Evolutionary conservation across 2,329 filamentous ascomycete genomes (phyloP).

Genomic region (Trichocomaceae sp.): DNA sequence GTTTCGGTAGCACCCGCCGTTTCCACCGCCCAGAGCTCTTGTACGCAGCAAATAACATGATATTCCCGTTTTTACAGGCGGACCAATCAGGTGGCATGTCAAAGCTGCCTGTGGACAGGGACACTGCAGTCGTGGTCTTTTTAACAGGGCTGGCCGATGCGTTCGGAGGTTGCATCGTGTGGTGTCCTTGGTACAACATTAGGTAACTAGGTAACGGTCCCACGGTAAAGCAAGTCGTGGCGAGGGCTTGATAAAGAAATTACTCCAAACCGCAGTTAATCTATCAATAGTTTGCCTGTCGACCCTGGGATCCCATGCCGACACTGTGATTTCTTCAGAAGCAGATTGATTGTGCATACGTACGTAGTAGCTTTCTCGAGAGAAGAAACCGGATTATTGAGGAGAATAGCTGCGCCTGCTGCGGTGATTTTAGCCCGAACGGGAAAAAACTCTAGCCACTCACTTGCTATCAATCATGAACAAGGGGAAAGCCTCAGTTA

Average conservation of each 20-base stretch:
- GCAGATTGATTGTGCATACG: not conserved
- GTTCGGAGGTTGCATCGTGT: constrained; percentile 4
- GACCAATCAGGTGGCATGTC: not conserved
- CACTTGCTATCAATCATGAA: not conserved
- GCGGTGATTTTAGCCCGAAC: constrained; percentile 5
- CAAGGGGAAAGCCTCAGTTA: not conserved
- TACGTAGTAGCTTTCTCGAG: not conserved
- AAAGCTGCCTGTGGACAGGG: not conserved
- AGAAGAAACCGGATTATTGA: not conserved
- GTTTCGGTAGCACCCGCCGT: constrained; percentile 1
- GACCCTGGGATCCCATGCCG: constrained; percentile 2
- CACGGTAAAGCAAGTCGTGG: not conserved
- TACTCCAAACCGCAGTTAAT: not conserved
- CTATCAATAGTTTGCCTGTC: not conserved
- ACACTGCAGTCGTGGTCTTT: not conserved
- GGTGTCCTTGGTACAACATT: constrained; percentile 6
- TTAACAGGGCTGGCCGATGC: constrained; percentile 2
- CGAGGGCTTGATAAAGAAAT: not conserved
- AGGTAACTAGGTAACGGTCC: not conserved
- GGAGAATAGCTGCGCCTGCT: not conserved
- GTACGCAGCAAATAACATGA: not conserved
- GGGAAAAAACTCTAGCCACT: constrained; percentile 6
- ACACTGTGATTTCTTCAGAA: not conserved
- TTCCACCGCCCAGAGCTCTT: not conserved
- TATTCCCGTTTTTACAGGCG: not conserved